Evolutionary conservation across 495 filamentous ascomycete genomes (phyloP).

Genomic region (Penicillium simplicissimum): DNA sequence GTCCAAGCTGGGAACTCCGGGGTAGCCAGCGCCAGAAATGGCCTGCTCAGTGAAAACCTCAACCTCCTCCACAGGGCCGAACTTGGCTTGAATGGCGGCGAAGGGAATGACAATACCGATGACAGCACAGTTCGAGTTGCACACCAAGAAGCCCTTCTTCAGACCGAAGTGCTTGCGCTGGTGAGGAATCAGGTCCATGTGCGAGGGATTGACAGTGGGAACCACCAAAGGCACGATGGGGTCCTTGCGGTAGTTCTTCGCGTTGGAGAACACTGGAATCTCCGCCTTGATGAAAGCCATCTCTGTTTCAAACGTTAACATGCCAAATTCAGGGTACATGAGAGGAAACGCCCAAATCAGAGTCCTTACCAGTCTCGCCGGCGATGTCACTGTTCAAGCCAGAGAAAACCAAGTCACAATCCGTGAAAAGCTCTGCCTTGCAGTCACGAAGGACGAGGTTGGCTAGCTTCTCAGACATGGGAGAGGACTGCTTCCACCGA

Average conservation of each 20-base stretch:
- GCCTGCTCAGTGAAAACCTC: slow-evolving; percentile 88
- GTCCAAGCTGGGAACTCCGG: slow-evolving; percentile 74
- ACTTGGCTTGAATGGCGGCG: slow-evolving; percentile 74
- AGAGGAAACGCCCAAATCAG: neutral
- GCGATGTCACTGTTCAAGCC: slow-evolving; percentile 85
- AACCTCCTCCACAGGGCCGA: slow-evolving; percentile 71
- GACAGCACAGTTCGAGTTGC: slow-evolving; percentile 90
- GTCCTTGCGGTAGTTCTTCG: slow-evolving; percentile 85
- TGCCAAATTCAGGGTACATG: neutral
- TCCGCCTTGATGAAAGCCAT: slow-evolving; percentile 77
- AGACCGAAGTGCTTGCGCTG: slow-evolving; percentile 67
- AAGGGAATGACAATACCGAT: slow-evolving; percentile 89
- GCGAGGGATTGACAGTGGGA: slow-evolving; percentile 79
- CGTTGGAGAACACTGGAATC: slow-evolving; percentile 82
- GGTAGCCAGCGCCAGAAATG: slow-evolving; percentile 84
- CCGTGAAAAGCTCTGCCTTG: slow-evolving; percentile 69
- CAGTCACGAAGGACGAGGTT: slow-evolving; percentile 75
- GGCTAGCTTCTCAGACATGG: slow-evolving; percentile 66
- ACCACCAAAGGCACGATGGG: slow-evolving; percentile 83
- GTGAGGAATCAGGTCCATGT: slow-evolving; percentile 75
- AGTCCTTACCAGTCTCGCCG: slow-evolving; percentile 66
- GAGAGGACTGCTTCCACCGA: slow-evolving; percentile 77
- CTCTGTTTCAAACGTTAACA: slow-evolving; percentile 47
- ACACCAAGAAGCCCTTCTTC: slow-evolving; percentile 78
- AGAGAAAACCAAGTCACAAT: slow-evolving; percentile 87